Evolutionary conservation across 768 basidiomycete genomes (phyloP), one percentile per base, ranked within the genome.

Genomic region (Kwoniella europaea): DNA sequence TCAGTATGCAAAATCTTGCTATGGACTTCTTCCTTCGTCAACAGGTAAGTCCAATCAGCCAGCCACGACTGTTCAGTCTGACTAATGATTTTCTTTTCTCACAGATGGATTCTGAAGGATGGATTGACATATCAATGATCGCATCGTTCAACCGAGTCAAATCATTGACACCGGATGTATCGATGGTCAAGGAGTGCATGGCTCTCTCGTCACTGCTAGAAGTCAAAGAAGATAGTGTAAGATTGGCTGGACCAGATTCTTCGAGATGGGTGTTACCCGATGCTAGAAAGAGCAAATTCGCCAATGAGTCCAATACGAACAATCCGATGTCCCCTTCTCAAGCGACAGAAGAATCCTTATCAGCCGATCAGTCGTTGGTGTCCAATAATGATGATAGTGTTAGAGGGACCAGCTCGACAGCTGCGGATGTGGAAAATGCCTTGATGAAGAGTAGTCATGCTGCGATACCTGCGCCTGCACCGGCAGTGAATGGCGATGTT

Each of bases 61-160:
- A 27, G 9, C 10, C n/a, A 18, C 13, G 10, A 16, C 46, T 10
- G 52, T 24, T 56, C 16, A 43, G 3, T 22, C 20, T 42, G 43
- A 29, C 65, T 42, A 18, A 50, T 50, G 46, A 15, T 6, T 24
- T 7, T 4, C 35, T 35, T 22, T 56, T 52, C 58, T 74, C 15
- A 22, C 76, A 96, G 94, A 95, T 98, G 94, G 93, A 97, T 82
- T 86, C 88, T 4, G 85, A 88, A 67, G 94, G 94, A 10, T 98
- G 92, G 92, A 90, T 98, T 62, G 88, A 90, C 12, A 91, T 95
- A 57, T 75, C 88, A 15, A 85, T 94, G 63, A 87, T 98, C 67
- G 91, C 92, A 1, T 92, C 92, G 12, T 98, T 97, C 86, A 92
- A 92, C 77, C 90, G 94, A 53, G 88, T 96, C 66, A 88, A 86